Evolutionary conservation across 257 asterid genomes (phyloP), one percentile per base, ranked within the genome.

Genomic region (Ilex asprella): DNA sequence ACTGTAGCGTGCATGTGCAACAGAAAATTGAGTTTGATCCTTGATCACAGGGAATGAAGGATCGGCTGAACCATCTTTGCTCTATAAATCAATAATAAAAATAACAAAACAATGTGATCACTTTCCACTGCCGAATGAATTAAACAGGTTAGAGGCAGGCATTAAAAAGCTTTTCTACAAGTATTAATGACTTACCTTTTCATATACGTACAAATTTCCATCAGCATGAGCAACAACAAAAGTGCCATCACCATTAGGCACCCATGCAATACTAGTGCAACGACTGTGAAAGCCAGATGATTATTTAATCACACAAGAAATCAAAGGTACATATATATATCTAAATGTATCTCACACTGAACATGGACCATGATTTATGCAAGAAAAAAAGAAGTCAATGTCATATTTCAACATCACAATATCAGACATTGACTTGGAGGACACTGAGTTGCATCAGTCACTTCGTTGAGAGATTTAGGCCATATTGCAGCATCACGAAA

Each of bases 21-120:
- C 96, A 58, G 93, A 85, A 81, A 94, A 94, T 39, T 89, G 99
- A 65, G 89, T 81, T 76, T 79, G 99, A 71, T 94, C 99, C 80
- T 87, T 90, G 74, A 94, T 83, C 55, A 79, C 82, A 29, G 97
- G 96, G 77, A 94, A 94, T 30, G 97, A 85, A 65, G 99, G 89
- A 78, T 92, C 98, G 57, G 89, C 88, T 31, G 99, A 84, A 63
- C 91, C 94, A 72, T 92, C 99, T 79, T 86, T 92, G 68, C 78
- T 83, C 99, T 92, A 57, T 83, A 67, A 76, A 53, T 31, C 39
- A 63, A 46, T 63, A 49, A 46, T 57, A 15, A 59, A 51, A 52
- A 5, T 27, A 10, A 49, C 2, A 35, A 35, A 35, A 35, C 7
- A 35, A 35, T 35, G 41, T 35, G 41, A 35, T 35, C 41, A 35